These are phyloP conservation scores for Xylariaceae sp. DNA, from an alignment of 2,329 filamentous ascomycete genomes.

Conservation along the genomic window DNA sequence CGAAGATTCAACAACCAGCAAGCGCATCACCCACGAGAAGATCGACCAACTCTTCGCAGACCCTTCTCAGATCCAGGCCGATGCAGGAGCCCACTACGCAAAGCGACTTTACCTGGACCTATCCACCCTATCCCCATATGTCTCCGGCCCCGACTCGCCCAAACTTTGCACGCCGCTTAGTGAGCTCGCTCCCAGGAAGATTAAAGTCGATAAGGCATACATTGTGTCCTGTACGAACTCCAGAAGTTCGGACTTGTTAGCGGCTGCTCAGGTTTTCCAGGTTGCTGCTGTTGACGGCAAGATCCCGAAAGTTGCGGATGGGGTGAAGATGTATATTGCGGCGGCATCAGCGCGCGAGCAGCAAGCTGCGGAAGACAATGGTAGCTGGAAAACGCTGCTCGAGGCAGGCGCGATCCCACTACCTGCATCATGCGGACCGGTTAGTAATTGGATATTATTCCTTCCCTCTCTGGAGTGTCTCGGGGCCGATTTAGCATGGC, in stretches of 20 bases:
- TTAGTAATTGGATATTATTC: not conserved
- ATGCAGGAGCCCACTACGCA: slow-evolving; percentile 74
- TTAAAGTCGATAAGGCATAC: slow-evolving; percentile 79
- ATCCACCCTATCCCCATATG: slow-evolving; percentile 76
- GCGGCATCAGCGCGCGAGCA: slow-evolving; percentile 81
- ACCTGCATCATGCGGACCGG: too few species aligned
- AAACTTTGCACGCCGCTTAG: slow-evolving; percentile 77
- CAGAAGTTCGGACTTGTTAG: slow-evolving; percentile 72
- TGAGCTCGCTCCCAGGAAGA: slow-evolving; percentile 68
- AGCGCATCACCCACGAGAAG: slow-evolving; percentile 66
- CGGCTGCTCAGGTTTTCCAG: slow-evolving; percentile 80
- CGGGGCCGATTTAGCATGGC: too few species aligned
- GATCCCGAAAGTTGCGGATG: slow-evolving; percentile 65
- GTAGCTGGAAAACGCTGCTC: slow-evolving; percentile 80
- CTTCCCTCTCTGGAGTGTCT: not conserved
- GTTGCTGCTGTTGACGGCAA: slow-evolving; percentile 61
- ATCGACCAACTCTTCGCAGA: slow-evolving; percentile 67
- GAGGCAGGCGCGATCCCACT: slow-evolving; percentile 89
- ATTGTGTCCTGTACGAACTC: slow-evolving; percentile 89
- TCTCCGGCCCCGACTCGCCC: slow-evolving; percentile 86
- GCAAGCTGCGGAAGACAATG: slow-evolving; percentile 67
- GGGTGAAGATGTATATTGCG: slow-evolving; percentile 84
- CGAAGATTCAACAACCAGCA: slow-evolving; percentile 41
- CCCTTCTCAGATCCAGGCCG: slow-evolving; percentile 58
- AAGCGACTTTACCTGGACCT: slow-evolving; percentile 81